phyloP scores from a whole-genome alignment of 1,284 basidiomycete genomes.

The Sporisorium iseilematis-ciliati region DNA sequence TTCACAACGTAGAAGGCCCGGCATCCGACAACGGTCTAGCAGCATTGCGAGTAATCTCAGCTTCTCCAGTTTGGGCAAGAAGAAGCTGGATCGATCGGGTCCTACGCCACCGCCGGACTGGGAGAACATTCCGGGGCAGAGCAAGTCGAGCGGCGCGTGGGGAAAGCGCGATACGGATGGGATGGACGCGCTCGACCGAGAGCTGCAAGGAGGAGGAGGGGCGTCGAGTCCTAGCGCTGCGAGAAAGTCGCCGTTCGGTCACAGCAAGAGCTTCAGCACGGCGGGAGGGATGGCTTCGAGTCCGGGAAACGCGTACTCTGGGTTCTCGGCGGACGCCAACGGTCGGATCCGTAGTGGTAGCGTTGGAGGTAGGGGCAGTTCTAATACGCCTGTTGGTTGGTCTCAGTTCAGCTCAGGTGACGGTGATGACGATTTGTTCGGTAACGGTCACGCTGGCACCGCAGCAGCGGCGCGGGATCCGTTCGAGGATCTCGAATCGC shows the following conservation, averaged over 20 bases:
- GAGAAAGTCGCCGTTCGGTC: slow-evolving; percentile 21
- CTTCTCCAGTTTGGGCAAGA: slow-evolving; percentile 39
- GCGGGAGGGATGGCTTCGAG: not conserved
- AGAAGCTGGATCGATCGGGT: slow-evolving; percentile 37
- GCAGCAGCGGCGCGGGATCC: slow-evolving; percentile 18
- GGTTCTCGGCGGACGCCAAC: slow-evolving; percentile 2
- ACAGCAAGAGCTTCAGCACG: slow-evolving; percentile 21
- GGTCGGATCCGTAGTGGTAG: slow-evolving; percentile 24
- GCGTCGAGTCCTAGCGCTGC: slow-evolving; percentile 16
- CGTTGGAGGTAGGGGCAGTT: slow-evolving; percentile 18
- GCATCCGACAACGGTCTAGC: slow-evolving; percentile 35
- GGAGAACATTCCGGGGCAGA: slow-evolving; percentile 39
- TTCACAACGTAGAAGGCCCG: slow-evolving; percentile 27
- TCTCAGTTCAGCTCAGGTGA: slow-evolving; percentile 33
- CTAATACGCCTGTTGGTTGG: slow-evolving; percentile 41
- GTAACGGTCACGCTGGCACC: not conserved
- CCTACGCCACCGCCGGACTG: slow-evolving; percentile 47
- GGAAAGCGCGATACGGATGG: slow-evolving; percentile 17
- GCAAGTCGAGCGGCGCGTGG: slow-evolving; percentile 26
- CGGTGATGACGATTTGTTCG: slow-evolving; percentile 38
- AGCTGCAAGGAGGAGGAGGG: slow-evolving; percentile 54
- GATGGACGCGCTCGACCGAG: slow-evolving; percentile 61
- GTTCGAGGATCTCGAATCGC: slow-evolving; percentile 28
- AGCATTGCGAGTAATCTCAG: slow-evolving; percentile 43
- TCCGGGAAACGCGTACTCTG: slow-evolving; percentile 7